These are phyloP conservation scores for Pseudohyphozyma bogoriensis DNA, from an alignment of 768 basidiomycete species.

Conservation along the genomic window DNA sequence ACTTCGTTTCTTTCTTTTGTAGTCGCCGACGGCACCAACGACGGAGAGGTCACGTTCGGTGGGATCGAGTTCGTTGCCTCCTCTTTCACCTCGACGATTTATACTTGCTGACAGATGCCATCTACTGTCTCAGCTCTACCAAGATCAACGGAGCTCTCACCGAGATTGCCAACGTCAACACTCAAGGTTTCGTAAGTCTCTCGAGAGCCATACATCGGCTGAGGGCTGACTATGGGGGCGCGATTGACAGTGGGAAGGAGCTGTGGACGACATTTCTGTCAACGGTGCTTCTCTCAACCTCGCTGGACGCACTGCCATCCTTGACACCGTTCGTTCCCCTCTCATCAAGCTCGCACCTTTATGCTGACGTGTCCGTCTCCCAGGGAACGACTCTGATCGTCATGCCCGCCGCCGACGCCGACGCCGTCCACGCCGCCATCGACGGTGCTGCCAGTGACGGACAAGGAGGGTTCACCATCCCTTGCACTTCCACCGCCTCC, in stretches of 20 bases:
- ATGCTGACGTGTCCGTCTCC: background rate
- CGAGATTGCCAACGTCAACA: slow-evolving; percentile 55
- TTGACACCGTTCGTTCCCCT: slow-evolving; percentile 45
- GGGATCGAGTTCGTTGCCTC: slow-evolving; percentile 47
- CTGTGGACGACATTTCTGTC: slow-evolving; percentile 51
- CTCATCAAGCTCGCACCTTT: background rate
- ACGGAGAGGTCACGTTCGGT: slow-evolving; percentile 69
- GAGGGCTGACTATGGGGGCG: too few species aligned
- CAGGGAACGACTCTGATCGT: slow-evolving; percentile 36
- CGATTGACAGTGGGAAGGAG: slow-evolving; percentile 80
- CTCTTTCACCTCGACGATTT: too few species aligned
- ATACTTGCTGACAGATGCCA: background rate
- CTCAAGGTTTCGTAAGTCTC: slow-evolving; percentile 45
- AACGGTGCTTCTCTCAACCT: slow-evolving; percentile 42
- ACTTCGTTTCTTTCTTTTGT: too few species aligned
- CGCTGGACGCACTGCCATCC: slow-evolving; percentile 58
- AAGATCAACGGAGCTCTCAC: slow-evolving; percentile 56
- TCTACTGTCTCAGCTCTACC: slow-evolving; percentile 32
- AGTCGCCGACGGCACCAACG: slow-evolving; percentile 54
- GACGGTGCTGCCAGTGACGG: slow-evolving; percentile 49
- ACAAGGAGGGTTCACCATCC: slow-evolving; percentile 51
- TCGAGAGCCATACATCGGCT: too few species aligned
- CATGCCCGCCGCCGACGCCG: slow-evolving; percentile 48
- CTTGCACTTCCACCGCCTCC: slow-evolving; percentile 43
- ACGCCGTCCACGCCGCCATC: slow-evolving; percentile 49